Base-by-base conservation (phyloP, 2,329 filamentous ascomycete genomes). In the Colletotrichum sp. region DNA sequence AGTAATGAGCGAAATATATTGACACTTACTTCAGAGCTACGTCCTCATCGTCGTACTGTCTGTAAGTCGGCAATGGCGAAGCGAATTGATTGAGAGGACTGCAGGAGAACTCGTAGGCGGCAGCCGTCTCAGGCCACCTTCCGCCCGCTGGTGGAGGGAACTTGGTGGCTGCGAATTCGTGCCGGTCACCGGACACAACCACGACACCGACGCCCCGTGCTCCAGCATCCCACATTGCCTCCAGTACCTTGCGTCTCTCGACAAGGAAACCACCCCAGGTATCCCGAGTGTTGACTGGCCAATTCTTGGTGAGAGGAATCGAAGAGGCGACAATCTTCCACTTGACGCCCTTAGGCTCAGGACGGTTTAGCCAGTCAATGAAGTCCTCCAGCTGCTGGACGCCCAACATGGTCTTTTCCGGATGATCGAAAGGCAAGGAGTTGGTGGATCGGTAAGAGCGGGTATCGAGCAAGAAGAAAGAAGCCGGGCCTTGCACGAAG, bases 261-360 rank as follows among this genome's bases (percentile, higher is more conserved):
- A 89, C 86, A 3, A 98, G 88, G 83, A 98, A 98, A 0, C 96
- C 96, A 62, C 95, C 95, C 97, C 97, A 99, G 0, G 97, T 98
- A 82, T 99, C 97, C 76, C 93, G 89, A 3, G 92, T 92, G 78
- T 97, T 96, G 78, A 98, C 91, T 28, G 92, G 94, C 96, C 97
- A 99, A 84, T 99, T 99, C 86, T 98, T 98, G 8, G 97, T 98
- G 82, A 99, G 98, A 0, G 97, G 97, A 7, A 98, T 94, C 21
- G 94, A 96, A 52, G 94, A 96, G 21, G 96, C 93, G 66, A 99
- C 88, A 79, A 99, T 92, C 86, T 98, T 98, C 96, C 97, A 99
- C 80, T 93, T 93, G 0, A 98, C 93, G 1, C 95, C 95, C 34
- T 87, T 86, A 0, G 94, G 93, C 77, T 95, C 94, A 1, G 94